These are phyloP conservation scores for Musa schizocarpa DNA, from an alignment of 176 grass and related monocot genomes.

Conservation along the genomic window DNA sequence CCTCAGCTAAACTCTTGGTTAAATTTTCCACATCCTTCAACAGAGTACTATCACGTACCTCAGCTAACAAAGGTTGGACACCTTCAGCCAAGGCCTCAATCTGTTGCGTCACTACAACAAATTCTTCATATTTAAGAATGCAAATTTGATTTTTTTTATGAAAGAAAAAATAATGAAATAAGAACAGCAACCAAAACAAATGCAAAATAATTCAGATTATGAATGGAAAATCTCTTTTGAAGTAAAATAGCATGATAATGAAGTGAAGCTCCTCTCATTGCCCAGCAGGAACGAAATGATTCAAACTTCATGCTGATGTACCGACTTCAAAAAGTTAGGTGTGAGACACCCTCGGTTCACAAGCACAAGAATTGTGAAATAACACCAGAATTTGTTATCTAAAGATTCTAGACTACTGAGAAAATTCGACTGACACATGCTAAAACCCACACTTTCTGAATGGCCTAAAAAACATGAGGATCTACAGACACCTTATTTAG, in stretches of 20 bases:
- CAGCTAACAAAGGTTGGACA: slow-evolving; percentile 74
- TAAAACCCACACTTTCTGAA: background rate
- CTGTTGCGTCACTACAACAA: slow-evolving; percentile 49
- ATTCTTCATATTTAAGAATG: slow-evolving; percentile 22
- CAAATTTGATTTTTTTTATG: background rate
- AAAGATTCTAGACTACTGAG: background rate
- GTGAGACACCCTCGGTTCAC: no score
- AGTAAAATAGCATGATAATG: no score
- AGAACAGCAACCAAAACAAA: no score
- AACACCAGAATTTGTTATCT: no score
- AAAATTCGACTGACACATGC: background rate
- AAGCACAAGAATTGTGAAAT: no score
- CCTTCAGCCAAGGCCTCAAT: slow-evolving; percentile 88
- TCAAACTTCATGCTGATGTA: no score
- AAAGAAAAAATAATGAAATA: no score
- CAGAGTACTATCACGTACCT: slow-evolving; percentile 53
- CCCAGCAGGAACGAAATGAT: no score
- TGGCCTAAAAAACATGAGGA: background rate
- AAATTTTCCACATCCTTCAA: slow-evolving; percentile 8
- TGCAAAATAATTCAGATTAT: no score
- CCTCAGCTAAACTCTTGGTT: slow-evolving; percentile 71
- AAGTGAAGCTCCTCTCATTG: no score
- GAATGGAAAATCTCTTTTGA: no score
- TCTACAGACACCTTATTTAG: background rate
- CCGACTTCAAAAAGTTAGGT: no score